phyloP scores from a whole-genome alignment of 2,329 filamentous ascomycete species.

The Lasiodiplodia hormozganensis region DNA sequence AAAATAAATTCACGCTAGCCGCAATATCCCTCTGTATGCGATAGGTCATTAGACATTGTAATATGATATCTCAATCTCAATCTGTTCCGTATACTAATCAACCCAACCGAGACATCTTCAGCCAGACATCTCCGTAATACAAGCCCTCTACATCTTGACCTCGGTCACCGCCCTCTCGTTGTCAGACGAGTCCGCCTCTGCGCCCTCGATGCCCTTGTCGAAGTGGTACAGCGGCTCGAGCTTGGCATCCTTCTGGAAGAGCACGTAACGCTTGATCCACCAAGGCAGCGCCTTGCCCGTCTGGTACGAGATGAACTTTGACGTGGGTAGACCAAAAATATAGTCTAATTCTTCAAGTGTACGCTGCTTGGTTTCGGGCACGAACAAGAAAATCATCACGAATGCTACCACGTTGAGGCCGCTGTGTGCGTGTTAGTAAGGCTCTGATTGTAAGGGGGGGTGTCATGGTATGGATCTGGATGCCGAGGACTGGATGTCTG shows the following conservation, averaged over 20 bases:
- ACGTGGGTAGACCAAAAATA: slow-evolving; percentile 56
- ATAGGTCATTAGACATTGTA: neutral
- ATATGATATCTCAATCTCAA: neutral
- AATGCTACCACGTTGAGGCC: slow-evolving; percentile 44
- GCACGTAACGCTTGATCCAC: slow-evolving; percentile 54
- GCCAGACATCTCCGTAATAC: neutral
- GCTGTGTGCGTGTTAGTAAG: slow-evolving; percentile 41
- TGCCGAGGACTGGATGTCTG: too few relatives aligned
- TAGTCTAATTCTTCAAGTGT: slow-evolving; percentile 53
- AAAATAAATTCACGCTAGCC: too few relatives aligned
- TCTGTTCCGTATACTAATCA: neutral
- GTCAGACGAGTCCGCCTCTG: slow-evolving; percentile 6
- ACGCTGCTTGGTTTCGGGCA: slow-evolving; percentile 42
- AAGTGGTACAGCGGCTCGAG: slow-evolving; percentile 49
- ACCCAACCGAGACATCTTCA: neutral
- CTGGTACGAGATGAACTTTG: slow-evolving; percentile 50
- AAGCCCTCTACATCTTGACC: neutral
- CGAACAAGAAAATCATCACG: slow-evolving; percentile 41
- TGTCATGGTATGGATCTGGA: too few relatives aligned
- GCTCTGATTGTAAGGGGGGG: neutral
- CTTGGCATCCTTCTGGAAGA: slow-evolving; percentile 43
- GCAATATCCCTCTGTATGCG: neutral
- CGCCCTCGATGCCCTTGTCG: slow-evolving; percentile 32
- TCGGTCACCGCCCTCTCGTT: neutral
- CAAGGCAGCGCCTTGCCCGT: slow-evolving; percentile 50